Conservation (phyloP, 1,284 basidiomycete genomes). For the Tilletiopsis washingtonensis region DNA sequence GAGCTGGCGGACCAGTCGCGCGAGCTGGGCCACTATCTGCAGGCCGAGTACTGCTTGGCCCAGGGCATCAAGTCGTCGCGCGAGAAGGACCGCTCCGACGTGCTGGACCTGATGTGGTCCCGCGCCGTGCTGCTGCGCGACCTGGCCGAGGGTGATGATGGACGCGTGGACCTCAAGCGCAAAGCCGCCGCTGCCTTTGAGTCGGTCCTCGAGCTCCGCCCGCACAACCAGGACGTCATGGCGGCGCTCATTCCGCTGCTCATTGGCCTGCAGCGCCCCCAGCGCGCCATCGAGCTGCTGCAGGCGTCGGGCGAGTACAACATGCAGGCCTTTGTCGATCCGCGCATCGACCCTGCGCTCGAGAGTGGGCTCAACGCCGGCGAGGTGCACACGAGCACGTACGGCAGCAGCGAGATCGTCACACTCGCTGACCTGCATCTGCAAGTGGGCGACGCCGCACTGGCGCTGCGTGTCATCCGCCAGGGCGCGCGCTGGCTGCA, state of each 20-base stretch:
- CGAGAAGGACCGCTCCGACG: slow-evolving; percentile 64
- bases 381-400: slow-evolving; percentile 11
- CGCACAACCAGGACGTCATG: slow-evolving; percentile 72
- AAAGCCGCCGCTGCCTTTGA: slow-evolving; percentile 72
- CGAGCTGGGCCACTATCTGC: slow-evolving; percentile 64
- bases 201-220: slow-evolving; percentile 65
- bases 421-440: slow-evolving; percentile 77
- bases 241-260: slow-evolving; percentile 71
- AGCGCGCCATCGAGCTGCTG: slow-evolving; percentile 60
- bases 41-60: slow-evolving; percentile 83
- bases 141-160: slow-evolving; percentile 59
- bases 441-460: slow-evolving; percentile 61
- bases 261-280: slow-evolving; percentile 61
- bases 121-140: slow-evolving; percentile 73
- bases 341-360: slow-evolving; percentile 10
- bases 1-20: slow-evolving; percentile 57
- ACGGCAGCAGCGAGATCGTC: slow-evolving; percentile 52
- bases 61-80: slow-evolving; percentile 60
- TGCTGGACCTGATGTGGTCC: slow-evolving; percentile 76
- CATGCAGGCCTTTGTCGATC: slow-evolving; percentile 39
- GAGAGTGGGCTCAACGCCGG: slow-evolving; percentile 2
- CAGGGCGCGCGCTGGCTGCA: slow-evolving; percentile 81
- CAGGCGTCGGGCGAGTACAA: slow-evolving; percentile 57
- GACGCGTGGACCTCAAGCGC: slow-evolving; percentile 43
- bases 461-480: slow-evolving; percentile 64